Base-by-base conservation (phyloP, 306 rosid genomes). In the Cucumis melo region DNA sequence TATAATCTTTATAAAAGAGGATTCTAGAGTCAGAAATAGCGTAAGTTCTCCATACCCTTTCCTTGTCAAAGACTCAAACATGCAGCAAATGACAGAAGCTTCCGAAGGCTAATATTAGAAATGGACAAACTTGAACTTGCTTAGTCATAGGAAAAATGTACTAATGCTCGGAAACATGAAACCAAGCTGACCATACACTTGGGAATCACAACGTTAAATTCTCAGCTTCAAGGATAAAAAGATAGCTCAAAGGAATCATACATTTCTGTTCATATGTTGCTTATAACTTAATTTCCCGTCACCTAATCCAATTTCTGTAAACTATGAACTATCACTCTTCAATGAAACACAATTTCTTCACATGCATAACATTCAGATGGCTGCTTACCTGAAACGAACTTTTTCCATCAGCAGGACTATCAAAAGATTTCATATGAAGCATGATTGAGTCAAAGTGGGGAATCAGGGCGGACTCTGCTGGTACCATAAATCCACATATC, bases 381-480 rank as follows among this genome's bases (percentile, higher is more conserved):
- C 54, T 39, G 73, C 61, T 29, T 63, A 91, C 98, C 97, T 94
- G 98, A 85, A 94, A 94, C 57, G 97, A 94, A 82, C 97, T 94
- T 86, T 94, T 94, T 46, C 89, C 89, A 89, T 94, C 98, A 54
- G 96, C 97, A 14, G 98, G 98, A 80, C 98, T 94, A 82, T 94
- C 98, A 82, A 87, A 94, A 61, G 97, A 87, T 85, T 94, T 94
- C 96, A 94, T 91, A 80, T 94, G 98, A 81, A 94, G 98, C 88
- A 84, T 88, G 84, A 94, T 85, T 38, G 91, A 84, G 78, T 91
- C 95, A 72, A 91, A 91, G 82, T 87, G 89, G 38, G 98, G 98
- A 82, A 94, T 94, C 56, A 68, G 21, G 78, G 97, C 95, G 0
- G 97, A 87, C 42, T 94, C 87, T 1, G 97, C 98, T 55, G 98